Conservation (phyloP, 805 yeast genomes). For the Schizosaccharomyces osmophilus region DNA sequence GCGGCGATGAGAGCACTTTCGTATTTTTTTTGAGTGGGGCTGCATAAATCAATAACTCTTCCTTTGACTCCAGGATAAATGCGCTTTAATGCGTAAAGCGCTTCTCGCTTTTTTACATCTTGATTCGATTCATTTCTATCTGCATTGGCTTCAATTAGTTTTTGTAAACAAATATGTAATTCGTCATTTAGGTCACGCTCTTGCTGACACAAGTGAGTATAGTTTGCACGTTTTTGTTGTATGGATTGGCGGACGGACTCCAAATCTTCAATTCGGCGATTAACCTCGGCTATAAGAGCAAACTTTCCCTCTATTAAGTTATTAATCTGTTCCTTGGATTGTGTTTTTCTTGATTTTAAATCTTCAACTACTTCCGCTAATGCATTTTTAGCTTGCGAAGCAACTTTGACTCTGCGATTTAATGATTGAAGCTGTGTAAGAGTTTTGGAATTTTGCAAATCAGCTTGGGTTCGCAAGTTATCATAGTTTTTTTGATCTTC, state of each 20-base stretch:
- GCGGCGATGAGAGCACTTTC: constrained; percentile 52
- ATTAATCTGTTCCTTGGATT: constrained; percentile 15
- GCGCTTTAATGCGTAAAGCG: constrained; percentile 41
- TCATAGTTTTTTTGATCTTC: constrained; percentile 9
- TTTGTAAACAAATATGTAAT: constrained; percentile 32
- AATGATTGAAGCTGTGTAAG: background rate
- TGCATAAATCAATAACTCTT: constrained; percentile 50
- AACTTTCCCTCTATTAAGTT: constrained; percentile 16
- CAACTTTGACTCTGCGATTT: background rate
- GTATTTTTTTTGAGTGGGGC: constrained; percentile 48
- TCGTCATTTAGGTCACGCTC: constrained; percentile 41
- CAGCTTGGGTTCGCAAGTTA: constrained; percentile 18
- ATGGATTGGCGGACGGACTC: constrained; percentile 9
- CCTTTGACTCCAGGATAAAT: constrained; percentile 74
- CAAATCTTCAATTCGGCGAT: constrained; percentile 5
- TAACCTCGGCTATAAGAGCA: constrained; percentile 10
- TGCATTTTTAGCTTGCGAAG: background rate
- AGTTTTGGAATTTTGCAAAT: background rate
- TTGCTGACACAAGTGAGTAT: constrained; percentile 8
- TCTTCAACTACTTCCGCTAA: constrained; percentile 7
- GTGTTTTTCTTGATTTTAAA: constrained; percentile 4
- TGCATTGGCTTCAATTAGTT: constrained; percentile 50
- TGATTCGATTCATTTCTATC: constrained; percentile 49
- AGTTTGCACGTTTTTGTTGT: constrained; percentile 3
- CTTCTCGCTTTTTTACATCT: constrained; percentile 49